These are phyloP conservation scores for Aspergillus pseudoviridinutans DNA, from an alignment of 2,329 filamentous ascomycete species.

Conservation along the genomic window DNA sequence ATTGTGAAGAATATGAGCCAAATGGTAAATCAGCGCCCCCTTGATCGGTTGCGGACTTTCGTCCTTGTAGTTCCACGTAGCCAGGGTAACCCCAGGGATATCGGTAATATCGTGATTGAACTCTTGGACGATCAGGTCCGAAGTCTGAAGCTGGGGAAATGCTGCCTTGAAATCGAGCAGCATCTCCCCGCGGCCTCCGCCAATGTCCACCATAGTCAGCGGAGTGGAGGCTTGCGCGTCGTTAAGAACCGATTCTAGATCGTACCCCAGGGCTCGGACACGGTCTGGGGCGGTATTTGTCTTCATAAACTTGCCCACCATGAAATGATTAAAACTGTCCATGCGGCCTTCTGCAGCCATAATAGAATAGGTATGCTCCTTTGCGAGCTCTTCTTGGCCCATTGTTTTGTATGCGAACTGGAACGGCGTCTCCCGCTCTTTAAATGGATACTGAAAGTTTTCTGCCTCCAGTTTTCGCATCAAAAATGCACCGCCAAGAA, in stretches of 20 bases:
- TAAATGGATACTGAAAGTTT: conserved; percentile 34
- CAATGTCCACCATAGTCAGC: conserved; percentile 34
- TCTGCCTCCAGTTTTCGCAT: conserved; percentile 32
- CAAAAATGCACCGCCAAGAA: conserved; percentile 34
- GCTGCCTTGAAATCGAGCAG: conserved; percentile 34
- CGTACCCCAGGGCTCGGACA: conserved; percentile 27
- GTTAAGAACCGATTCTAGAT: conserved; percentile 23
- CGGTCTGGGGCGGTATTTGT: conserved; percentile 32
- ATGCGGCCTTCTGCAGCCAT: conserved; percentile 36
- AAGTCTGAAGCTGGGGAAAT: conserved; percentile 24
- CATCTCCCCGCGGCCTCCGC: conserved; percentile 35
- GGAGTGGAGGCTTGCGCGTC: conserved; percentile 8
- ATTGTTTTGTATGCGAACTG: conserved; percentile 34
- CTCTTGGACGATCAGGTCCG: conserved; percentile 34
- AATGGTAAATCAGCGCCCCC: conserved; percentile 31
- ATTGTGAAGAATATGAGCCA: conserved; percentile 38
- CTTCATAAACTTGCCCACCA: conserved; percentile 37
- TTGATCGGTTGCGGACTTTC: conserved; percentile 28
- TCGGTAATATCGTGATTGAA: conserved; percentile 30
- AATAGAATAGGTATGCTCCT: conserved; percentile 34
- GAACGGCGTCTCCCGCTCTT: conserved; percentile 29
- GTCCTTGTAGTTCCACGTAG: conserved; percentile 36
- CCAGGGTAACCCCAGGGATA: conserved; percentile 25
- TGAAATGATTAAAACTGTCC: conserved; percentile 38
- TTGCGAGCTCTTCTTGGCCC: conserved; percentile 24